Percentiles rank a stretch among this genome's conserved stretches.
Evolutionary conservation across 768 basidiomycete species (phyloP).

Genomic region (Rhodosporidiobolus sp.): DNA sequence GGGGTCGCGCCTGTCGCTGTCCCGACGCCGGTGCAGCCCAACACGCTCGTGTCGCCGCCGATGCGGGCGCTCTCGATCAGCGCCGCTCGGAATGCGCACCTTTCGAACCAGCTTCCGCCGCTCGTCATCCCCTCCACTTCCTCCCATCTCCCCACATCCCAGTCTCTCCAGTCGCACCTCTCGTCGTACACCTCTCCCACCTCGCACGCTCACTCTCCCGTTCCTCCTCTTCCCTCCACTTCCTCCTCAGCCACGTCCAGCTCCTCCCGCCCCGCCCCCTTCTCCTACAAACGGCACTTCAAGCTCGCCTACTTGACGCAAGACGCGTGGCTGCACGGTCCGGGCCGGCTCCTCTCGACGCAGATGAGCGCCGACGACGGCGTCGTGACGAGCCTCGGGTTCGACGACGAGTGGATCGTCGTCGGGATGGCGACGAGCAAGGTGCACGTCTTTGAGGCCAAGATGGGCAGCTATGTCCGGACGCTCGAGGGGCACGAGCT

Average conservation of each 20-base stretch:
- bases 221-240: neutral
- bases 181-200: neutral
- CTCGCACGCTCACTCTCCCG: neutral
- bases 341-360: constrained; percentile 63
- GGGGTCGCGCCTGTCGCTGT: constrained; percentile 6
- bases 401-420: constrained; percentile 79
- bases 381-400: constrained; percentile 80
- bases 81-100: too few relatives aligned
- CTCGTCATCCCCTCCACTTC: neutral
- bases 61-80: constrained; percentile 8
- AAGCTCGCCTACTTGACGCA: constrained; percentile 70
- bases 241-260: neutral
- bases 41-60: constrained; percentile 20
- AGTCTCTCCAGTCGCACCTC: neutral
- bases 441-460: constrained; percentile 79
- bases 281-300: constrained; percentile 70
- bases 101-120: too few relatives aligned
- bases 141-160: too few relatives aligned
- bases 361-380: constrained; percentile 60
- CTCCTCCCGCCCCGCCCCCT: constrained; percentile 38
- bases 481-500: constrained; percentile 78
- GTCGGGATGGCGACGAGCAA: constrained; percentile 81
- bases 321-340: constrained; percentile 72
- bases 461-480: constrained; percentile 68
- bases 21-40: neutral